Base-by-base conservation (phyloP, 805 yeast genomes). In the Saturnispora galanensis region DNA sequence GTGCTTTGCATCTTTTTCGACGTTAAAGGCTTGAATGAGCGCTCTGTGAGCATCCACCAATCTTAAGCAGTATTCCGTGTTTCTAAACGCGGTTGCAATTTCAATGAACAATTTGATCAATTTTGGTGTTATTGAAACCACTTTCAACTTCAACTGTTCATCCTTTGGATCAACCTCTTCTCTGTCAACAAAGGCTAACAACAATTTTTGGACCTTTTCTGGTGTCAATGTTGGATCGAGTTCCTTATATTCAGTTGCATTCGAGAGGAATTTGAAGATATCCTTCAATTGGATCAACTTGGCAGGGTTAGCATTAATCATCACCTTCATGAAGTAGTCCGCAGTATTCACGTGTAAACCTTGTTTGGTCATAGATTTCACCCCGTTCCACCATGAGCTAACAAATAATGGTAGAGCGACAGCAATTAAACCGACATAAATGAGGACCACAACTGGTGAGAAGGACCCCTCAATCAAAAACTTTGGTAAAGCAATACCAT, bases 401-500 rank as follows among this genome's bases (percentile, higher is more conserved):
- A 94, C 97, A 39, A 84, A 63, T 44, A 69, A 68, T 2, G 98
- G 98, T 46, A 93, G 71, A 5, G 85, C 68, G 4, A 83, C 69
- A 16, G 94, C 96, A 53, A 93, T 79, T 37, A 86, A 62, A 7
- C 75, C 51, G 41, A 87, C 76, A 62, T 93, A 93, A 4, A 72
- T 52, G 2, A 75, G 61, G 12, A 81, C 72, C 26, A 84, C 65
- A 48, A 87, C 67, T 17, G 82, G 54, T 4, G 94, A 80, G 17
- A 80, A 79, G 47, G 79, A 72, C 36, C 94, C 88, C 51, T 87
- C 96, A 29, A 94, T 84, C 49, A 93, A 71, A 65, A 85, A 87
- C 59, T 83, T 80, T 30, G 99, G 99, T 52, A 93, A 67, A 0
- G 97, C 99, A 62, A 93, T 88, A 50, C 98, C 98, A 60, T 87